Base-by-base conservation (phyloP, 306 rosid genomes). In the Cercis canadensis region DNA sequence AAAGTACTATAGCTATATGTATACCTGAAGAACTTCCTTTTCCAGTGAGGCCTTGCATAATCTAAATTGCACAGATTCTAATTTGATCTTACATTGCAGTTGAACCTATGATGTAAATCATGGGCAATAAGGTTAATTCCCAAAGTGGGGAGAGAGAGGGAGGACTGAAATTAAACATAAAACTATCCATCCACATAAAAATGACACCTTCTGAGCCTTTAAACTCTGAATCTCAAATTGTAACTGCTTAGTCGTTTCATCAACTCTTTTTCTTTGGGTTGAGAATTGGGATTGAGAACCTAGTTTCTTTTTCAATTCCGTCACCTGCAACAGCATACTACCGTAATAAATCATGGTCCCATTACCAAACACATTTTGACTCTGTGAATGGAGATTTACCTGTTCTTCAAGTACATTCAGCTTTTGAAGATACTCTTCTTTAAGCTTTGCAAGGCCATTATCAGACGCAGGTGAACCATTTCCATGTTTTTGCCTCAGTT, bases 1-100 rank as follows among this genome's bases (percentile, higher is more conserved):
- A 33, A 69, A 41, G 65, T 17, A 57, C 53, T 47, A 75, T 51
- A 70, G 24, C 50, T 45, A 65, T 9, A 39, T 34, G 55, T 54
- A 73, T 87, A 94, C 99, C 96, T 94, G 96, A 65, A 86, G 82
- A 81, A 87, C 78, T 76, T 94, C 96, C 74, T 94, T 94, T 72
- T 91, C 97, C 77, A 87, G 55, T 8, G 81, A 79, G 55, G 92
- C 84, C 84, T 86, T 94, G 62, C 81, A 62, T 73, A 80, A 54
- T 57, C 99, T 85, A 61, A 79, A 91, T 80, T 85, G 91, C 72
- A 87, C 90, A 36, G 96, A 94, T 62, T 94, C 92, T 19, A 91
- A 61, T 80, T 94, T 94, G 72, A 83, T 77, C 86, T 83, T 89
- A 75, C 96, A 94, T 80, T 89, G 95, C 59, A 94, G 60, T 86